Conservation (phyloP, 2,329 filamentous ascomycete species). For the Elsinoe fawcettii region DNA sequence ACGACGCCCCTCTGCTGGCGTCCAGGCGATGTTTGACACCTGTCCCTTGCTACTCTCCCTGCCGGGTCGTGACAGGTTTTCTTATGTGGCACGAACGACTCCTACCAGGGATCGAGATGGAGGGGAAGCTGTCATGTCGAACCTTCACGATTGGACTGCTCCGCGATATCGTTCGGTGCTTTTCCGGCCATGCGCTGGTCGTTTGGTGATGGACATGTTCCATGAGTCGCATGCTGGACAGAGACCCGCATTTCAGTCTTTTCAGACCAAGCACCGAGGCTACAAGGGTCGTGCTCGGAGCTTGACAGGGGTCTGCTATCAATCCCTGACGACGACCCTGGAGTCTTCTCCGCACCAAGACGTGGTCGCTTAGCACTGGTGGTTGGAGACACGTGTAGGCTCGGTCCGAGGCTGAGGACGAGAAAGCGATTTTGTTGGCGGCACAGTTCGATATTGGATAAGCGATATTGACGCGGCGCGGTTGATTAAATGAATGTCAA, state of each 20-base stretch:
- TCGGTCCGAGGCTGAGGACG: conserved; percentile 5
- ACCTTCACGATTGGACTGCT: not conserved
- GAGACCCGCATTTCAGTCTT: not conserved
- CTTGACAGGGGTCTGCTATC: conserved; percentile 1
- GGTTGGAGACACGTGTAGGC: not conserved
- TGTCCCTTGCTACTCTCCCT: not conserved
- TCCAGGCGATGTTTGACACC: not conserved
- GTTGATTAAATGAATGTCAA: not conserved
- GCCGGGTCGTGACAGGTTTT: not conserved
- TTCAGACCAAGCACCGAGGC: not conserved
- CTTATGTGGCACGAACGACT: not conserved
- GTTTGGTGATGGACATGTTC: not conserved
- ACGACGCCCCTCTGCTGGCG: not conserved
- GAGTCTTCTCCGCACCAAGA: not conserved
- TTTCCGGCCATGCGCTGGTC: no score
- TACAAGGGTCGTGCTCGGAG: not conserved
- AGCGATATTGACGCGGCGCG: conserved; percentile 2
- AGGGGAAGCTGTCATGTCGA: conserved; percentile 5
- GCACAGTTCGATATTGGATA: not conserved
- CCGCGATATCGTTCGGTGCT: not conserved
- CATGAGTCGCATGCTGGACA: not conserved
- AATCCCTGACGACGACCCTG: not conserved
- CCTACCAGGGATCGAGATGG: not conserved
- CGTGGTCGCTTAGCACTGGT: not conserved
- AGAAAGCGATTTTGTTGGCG: not conserved